Conservation (phyloP, 2,329 filamentous ascomycete genomes). For the Fusarium sp. region DNA sequence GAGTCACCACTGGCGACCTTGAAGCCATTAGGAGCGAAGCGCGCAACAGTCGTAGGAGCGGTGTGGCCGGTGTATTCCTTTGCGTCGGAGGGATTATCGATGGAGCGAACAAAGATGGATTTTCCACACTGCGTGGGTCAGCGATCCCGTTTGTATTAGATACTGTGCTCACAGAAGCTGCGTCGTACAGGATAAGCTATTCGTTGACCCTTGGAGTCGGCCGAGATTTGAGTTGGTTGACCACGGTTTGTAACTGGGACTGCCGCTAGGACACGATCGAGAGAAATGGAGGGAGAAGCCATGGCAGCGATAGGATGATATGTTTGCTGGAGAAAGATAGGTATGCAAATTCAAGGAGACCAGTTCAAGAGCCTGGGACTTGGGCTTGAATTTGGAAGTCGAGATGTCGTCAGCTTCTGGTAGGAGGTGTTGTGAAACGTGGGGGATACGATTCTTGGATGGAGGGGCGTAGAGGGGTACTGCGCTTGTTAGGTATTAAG, state of each 20-base stretch:
- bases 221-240: conserved; percentile 88
- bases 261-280: conserved; percentile 83
- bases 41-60: conserved; percentile 87
- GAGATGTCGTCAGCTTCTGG: conserved; percentile 26
- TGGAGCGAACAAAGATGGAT: conserved; percentile 94
- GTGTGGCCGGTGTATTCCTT: conserved; percentile 96
- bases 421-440: conserved; percentile 31
- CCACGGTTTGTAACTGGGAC: conserved; percentile 86
- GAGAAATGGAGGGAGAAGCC: conserved; percentile 62
- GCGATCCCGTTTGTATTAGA: conserved; percentile 7
- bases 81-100: conserved; percentile 86
- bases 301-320: conserved; percentile 37
- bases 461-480: conserved; percentile 24
- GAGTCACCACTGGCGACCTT: conserved; percentile 94
- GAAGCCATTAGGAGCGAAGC: conserved; percentile 93
- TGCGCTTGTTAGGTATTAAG: conserved; percentile 14
- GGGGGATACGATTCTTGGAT: conserved; percentile 18
- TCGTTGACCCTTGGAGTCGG: conserved; percentile 88
- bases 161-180: background rate
- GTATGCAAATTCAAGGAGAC: background rate
- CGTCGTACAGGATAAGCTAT: conserved; percentile 88
- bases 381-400: conserved; percentile 14
- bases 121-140: conserved; percentile 79
- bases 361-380: background rate
- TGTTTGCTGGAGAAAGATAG: conserved; percentile 3